Percentiles rank a stretch among this genome's conserved stretches.
These are phyloP conservation scores for Xanthoconium purpureum DNA, from an alignment of 768 basidiomycete species.

Conservation along the genomic window DNA sequence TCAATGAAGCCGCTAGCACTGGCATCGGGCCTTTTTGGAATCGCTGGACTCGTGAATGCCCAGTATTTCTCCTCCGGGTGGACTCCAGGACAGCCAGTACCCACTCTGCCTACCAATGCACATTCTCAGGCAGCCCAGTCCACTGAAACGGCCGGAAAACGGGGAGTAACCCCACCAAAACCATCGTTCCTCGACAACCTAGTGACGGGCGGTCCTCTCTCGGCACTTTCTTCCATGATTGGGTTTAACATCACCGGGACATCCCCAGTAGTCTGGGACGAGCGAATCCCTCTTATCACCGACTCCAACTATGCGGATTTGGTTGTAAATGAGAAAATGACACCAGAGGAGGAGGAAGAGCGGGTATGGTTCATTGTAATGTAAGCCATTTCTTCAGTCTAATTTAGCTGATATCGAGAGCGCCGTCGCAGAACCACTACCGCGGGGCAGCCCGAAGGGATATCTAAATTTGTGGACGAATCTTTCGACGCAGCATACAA, in stretches of 20 bases:
- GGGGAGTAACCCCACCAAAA: conserved; percentile 9
- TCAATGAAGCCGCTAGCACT: conserved; percentile 51
- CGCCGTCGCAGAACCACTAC: conserved; percentile 50
- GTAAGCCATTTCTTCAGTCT: conserved; percentile 41
- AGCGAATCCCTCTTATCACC: conserved; percentile 72
- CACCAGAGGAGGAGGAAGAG: conserved; percentile 59
- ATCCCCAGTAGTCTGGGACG: conserved; percentile 54
- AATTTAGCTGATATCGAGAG: neutral
- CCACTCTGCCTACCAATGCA: conserved; percentile 18
- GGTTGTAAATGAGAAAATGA: conserved; percentile 67
- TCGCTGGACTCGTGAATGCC: conserved; percentile 37
- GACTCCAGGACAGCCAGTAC: conserved; percentile 65
- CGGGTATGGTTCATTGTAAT: conserved; percentile 78
- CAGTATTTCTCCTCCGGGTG: conserved; percentile 84
- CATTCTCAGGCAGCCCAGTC: conserved; percentile 22
- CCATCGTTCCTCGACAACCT: conserved; percentile 33
- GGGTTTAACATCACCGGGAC: conserved; percentile 73
- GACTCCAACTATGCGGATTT: conserved; percentile 76
- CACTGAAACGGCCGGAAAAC: conserved; percentile 26
- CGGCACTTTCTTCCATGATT: conserved; percentile 48
- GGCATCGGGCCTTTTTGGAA: conserved; percentile 29
- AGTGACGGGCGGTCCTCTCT: conserved; percentile 53
- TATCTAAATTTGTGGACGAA: conserved; percentile 69
- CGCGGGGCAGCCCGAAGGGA: conserved; percentile 53
- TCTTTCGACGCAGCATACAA: conserved; percentile 77